Percentiles rank a stretch among this genome's conserved stretches.
These are phyloP conservation scores for Verticillium klebahnii DNA, from an alignment of 2,329 filamentous ascomycete genomes.

Conservation along the genomic window DNA sequence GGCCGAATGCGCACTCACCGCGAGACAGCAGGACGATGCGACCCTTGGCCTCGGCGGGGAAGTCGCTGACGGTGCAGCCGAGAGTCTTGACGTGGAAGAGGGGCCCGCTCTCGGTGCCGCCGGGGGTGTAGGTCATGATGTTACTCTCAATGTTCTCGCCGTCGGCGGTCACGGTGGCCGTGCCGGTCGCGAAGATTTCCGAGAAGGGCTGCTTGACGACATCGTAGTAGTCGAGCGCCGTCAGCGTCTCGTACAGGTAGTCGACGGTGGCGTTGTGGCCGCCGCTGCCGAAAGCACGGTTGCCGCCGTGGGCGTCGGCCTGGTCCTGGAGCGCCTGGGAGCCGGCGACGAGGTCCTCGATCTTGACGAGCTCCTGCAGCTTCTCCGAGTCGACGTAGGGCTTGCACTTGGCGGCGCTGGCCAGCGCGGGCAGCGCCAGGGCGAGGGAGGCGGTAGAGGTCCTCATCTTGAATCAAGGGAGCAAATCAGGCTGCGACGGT, in stretches of 20 bases:
- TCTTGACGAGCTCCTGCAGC: conserved; percentile 26
- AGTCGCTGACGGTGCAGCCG: conserved; percentile 51
- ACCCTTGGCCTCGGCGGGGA: conserved; percentile 44
- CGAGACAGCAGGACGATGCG: conserved; percentile 57
- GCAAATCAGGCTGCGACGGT: neutral
- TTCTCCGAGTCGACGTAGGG: conserved; percentile 29
- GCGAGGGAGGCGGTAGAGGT: conserved; percentile 18
- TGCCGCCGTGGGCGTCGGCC: conserved; percentile 34
- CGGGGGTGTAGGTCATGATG: conserved; percentile 46
- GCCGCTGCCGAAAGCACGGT: conserved; percentile 36
- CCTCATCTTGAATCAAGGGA: conserved; percentile 8
- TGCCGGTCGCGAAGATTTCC: conserved; percentile 29
- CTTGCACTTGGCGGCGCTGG: conserved; percentile 20
- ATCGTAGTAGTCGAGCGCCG: conserved; percentile 32
- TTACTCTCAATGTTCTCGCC: conserved; percentile 19
- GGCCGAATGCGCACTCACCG: conserved; percentile 53
- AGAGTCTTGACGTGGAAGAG: conserved; percentile 45
- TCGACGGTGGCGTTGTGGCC: conserved; percentile 43
- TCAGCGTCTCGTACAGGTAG: conserved; percentile 36
- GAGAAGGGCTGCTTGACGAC: conserved; percentile 40
- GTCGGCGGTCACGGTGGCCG: conserved; percentile 22
- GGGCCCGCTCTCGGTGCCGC: conserved; percentile 32
- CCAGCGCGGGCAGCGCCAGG: conserved; percentile 18
- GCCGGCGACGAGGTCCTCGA: conserved; percentile 35
- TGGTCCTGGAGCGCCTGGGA: conserved; percentile 40